These are phyloP conservation scores for Aspergillus hortae DNA, from an alignment of 2,329 filamentous ascomycete genomes.

Conservation along the genomic window DNA sequence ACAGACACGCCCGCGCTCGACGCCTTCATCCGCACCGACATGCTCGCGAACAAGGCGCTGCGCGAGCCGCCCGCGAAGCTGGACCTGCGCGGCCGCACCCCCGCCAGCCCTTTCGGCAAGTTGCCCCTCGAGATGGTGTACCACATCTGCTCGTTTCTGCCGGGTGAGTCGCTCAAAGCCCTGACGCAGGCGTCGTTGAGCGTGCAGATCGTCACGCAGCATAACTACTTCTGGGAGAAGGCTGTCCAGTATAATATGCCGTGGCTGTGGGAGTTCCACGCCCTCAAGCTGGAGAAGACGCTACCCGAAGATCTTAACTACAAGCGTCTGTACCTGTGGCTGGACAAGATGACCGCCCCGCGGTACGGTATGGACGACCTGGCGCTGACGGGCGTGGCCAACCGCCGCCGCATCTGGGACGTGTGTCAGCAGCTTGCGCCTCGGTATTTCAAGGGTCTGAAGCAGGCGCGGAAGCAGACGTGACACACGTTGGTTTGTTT, in stretches of 20 bases:
- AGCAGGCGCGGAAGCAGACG: neutral
- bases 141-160: slow-evolving; percentile 18
- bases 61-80: slow-evolving; percentile 6
- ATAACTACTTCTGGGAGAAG: slow-evolving; percentile 18
- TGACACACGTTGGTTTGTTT: neutral
- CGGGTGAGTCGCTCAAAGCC: slow-evolving; percentile 13
- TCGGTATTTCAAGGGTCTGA: slow-evolving; percentile 4
- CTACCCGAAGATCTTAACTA: slow-evolving; percentile 10
- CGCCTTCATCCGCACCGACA: slow-evolving; percentile 2
- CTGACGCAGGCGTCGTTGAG: slow-evolving; percentile 16
- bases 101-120: slow-evolving; percentile 14
- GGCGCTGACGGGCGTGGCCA: slow-evolving; percentile 14
- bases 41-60: slow-evolving; percentile 1
- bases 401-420: slow-evolving; percentile 18
- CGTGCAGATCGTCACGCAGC: slow-evolving; percentile 14
- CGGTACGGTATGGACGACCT: slow-evolving; percentile 18
- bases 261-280: slow-evolving; percentile 17
- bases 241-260: slow-evolving; percentile 19
- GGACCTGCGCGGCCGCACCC: slow-evolving; percentile 7
- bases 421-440: slow-evolving; percentile 16
- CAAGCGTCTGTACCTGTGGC: slow-evolving; percentile 15
- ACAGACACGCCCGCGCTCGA: slow-evolving; percentile 9
- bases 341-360: slow-evolving; percentile 13
- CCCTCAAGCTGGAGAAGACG: neutral
- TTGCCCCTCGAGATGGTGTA: slow-evolving; percentile 16